Evolutionary conservation across 2,329 filamentous ascomycete species (phyloP).

Genomic region (Elsinoe australis): DNA sequence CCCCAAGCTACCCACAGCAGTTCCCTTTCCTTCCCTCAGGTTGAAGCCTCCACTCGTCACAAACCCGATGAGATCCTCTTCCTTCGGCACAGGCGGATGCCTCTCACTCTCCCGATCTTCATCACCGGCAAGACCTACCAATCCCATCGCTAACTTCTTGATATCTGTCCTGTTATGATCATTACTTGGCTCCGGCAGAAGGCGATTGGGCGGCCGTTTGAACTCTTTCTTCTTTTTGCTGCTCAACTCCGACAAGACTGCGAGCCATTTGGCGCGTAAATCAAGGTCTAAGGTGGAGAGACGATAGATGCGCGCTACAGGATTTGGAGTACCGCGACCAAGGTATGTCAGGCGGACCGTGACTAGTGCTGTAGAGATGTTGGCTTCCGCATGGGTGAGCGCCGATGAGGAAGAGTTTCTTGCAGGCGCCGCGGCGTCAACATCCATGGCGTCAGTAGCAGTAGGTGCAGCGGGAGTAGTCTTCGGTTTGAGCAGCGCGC

Average conservation of each 20-base stretch:
- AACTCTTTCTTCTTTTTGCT: background rate
- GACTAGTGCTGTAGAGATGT: slow-evolving; percentile 39
- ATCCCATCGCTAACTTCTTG: background rate
- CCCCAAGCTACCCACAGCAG: slow-evolving; percentile 65
- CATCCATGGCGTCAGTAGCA: too few relatives aligned
- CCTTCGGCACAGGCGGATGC: slow-evolving; percentile 63
- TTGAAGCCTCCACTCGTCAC: slow-evolving; percentile 82
- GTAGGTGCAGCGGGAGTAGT: slow-evolving; percentile 23
- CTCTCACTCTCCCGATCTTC: slow-evolving; percentile 25
- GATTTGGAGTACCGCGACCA: slow-evolving; percentile 59
- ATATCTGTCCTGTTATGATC: background rate
- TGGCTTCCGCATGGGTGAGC: slow-evolving; percentile 11
- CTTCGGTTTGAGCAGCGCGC: slow-evolving; percentile 22
- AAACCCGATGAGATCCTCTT: slow-evolving; percentile 76
- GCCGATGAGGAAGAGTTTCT: too few relatives aligned
- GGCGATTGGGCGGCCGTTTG: slow-evolving; percentile 4
- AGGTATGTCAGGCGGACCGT: slow-evolving; percentile 61
- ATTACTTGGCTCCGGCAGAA: slow-evolving; percentile 21
- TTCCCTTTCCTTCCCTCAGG: slow-evolving; percentile 65
- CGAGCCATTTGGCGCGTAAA: slow-evolving; percentile 65
- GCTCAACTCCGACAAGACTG: slow-evolving; percentile 22
- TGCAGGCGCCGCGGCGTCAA: too few relatives aligned
- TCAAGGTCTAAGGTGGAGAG: slow-evolving; percentile 51
- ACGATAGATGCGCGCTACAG: slow-evolving; percentile 77
- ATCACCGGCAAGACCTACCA: background rate